Conservation (phyloP, 2,329 filamentous ascomycete genomes). For the Cladorrhinum sp. region DNA sequence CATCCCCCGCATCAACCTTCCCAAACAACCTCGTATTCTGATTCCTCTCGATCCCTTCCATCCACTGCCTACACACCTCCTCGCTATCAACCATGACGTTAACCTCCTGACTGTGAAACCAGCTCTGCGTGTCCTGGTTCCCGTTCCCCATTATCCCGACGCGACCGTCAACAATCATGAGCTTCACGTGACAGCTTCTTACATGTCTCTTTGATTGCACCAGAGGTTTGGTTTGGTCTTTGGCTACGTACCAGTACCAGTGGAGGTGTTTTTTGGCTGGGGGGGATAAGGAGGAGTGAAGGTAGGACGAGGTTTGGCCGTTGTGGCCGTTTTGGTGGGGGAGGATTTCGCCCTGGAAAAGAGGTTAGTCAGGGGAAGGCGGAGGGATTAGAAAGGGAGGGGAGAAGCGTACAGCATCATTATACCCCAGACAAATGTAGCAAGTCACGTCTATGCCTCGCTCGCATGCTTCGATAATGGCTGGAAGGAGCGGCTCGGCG, state of each 20-base stretch:
- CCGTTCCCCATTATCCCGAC: constrained; percentile 72
- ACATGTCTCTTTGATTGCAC: constrained; percentile 63
- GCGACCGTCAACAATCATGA: constrained; percentile 68
- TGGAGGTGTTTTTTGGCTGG: constrained; percentile 50
- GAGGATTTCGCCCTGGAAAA: constrained; percentile 65
- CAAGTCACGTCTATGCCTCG: constrained; percentile 65
- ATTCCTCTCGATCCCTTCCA: constrained; percentile 49
- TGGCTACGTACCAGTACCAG: constrained; percentile 69
- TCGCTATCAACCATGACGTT: constrained; percentile 70
- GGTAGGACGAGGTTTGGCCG: constrained; percentile 36
- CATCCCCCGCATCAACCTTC: constrained; percentile 49
- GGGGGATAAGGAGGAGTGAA: constrained; percentile 54
- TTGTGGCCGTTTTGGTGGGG: constrained; percentile 41
- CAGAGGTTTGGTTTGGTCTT: constrained; percentile 67
- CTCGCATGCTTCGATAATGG: constrained; percentile 61
- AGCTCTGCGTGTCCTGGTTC: constrained; percentile 78
- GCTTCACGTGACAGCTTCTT: constrained; percentile 71
- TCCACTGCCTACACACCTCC: constrained; percentile 60
- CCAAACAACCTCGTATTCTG: constrained; percentile 64
- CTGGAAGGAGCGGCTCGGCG: constrained; percentile 62
- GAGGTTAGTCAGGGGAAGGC: background rate
- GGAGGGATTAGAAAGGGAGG: background rate
- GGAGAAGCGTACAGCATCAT: constrained; percentile 53
- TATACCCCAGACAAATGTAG: constrained; percentile 76
- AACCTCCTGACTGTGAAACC: constrained; percentile 75